A percentile compares a stretch with the other conserved stretches of the same genome.
phyloP scores from a whole-genome alignment of 805 yeast species.

The Wickerhamiella hasegawae region DNA sequence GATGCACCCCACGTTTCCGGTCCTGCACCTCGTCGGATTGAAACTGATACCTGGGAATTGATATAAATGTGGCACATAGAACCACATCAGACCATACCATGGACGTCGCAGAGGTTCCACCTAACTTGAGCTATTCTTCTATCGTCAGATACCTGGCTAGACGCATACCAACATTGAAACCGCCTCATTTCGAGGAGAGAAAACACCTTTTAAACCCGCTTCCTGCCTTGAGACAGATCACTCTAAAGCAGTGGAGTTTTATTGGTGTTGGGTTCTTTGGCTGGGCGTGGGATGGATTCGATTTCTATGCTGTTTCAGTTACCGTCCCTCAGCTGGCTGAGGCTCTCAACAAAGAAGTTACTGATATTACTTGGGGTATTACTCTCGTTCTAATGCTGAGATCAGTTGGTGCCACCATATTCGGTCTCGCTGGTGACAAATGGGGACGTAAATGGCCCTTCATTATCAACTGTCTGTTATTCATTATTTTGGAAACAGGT shows the following conservation, averaged over 20 bases:
- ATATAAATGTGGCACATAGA: too few relatives aligned
- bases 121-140: conserved; percentile 13
- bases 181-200: conserved; percentile 14
- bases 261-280: conserved; percentile 44
- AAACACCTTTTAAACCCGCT: conserved; percentile 38
- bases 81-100: too few relatives aligned
- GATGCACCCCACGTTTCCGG: too few relatives aligned
- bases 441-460: conserved; percentile 59
- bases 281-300: conserved; percentile 64
- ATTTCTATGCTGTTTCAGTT: conserved; percentile 47
- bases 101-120: too few relatives aligned
- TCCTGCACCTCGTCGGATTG: too few relatives aligned
- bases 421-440: conserved; percentile 46
- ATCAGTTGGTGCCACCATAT: conserved; percentile 51
- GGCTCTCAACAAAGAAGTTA: conserved; percentile 28
- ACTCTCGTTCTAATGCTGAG: conserved; percentile 58
- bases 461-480: conserved; percentile 33
- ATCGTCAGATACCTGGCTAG: conserved; percentile 20
- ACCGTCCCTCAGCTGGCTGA: conserved; percentile 36
- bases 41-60: too few relatives aligned
- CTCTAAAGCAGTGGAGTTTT: conserved; percentile 41
- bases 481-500: conserved; percentile 44
- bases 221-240: conserved; percentile 35
- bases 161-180: conserved; percentile 20
- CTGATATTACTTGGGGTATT: conserved; percentile 54